A percentile compares a stretch with the other conserved stretches of the same genome.
phyloP scores from a whole-genome alignment of 805 yeast genomes.

The Jamesozyma piceae region DNA sequence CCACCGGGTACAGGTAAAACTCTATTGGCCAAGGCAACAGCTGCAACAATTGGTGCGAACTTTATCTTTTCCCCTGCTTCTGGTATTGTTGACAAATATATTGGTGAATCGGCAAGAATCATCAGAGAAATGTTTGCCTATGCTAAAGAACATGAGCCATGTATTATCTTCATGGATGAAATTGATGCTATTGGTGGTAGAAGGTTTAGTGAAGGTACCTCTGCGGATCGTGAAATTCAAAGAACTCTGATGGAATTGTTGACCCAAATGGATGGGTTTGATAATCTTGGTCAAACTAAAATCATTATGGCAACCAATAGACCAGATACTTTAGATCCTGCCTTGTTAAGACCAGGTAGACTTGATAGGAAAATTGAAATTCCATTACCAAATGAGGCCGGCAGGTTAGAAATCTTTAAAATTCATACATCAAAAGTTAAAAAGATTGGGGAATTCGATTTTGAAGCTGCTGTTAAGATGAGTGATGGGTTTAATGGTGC shows the following conservation, averaged over 20 bases:
- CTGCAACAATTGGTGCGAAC: conserved; percentile 97
- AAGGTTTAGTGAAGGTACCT: conserved; percentile 93
- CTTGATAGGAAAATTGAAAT: conserved; percentile 94
- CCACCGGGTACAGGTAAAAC: conserved; percentile 99
- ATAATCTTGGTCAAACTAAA: conserved; percentile 90
- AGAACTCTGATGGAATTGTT: conserved; percentile 94
- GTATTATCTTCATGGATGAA: conserved; percentile 97
- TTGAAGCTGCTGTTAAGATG: conserved; percentile 96
- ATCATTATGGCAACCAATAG: conserved; percentile 99
- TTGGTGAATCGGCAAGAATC: conserved; percentile 94
- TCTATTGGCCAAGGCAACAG: conserved; percentile 90
- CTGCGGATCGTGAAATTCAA: conserved; percentile 97
- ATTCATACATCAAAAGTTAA: conserved; percentile 80
- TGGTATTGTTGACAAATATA: conserved; percentile 94
- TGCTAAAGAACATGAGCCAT: conserved; percentile 96
- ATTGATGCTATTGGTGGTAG: conserved; percentile 98
- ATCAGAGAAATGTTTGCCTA: conserved; percentile 97
- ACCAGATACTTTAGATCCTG: conserved; percentile 97
- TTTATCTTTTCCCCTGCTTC: conserved; percentile 97
- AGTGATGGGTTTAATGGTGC: conserved; percentile 99
- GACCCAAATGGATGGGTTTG: conserved; percentile 98
- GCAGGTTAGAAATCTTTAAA: conserved; percentile 87
- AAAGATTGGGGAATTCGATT: conserved; percentile 92
- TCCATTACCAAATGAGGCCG: conserved; percentile 91
- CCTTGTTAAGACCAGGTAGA: conserved; percentile 93